Base-by-base conservation (phyloP, 352 stramenopile genomes). In the Phytophthora sojae region DNA sequence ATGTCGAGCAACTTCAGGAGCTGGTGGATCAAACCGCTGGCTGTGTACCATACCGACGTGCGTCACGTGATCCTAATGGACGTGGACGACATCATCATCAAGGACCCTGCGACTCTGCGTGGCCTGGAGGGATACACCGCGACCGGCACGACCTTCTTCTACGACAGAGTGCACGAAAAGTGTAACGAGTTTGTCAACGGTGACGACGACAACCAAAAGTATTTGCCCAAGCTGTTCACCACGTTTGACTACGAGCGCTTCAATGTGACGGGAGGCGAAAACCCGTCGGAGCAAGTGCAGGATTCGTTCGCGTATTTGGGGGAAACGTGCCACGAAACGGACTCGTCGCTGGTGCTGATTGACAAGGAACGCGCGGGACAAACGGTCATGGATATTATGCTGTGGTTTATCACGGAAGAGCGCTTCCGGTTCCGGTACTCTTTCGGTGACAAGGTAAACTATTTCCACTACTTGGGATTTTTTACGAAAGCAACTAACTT, bases 261-360 rank as follows among this genome's bases (percentile, higher is more conserved):
- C 35, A 69, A 71, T 3, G 53, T 87, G 23, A 62, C 57, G 0
- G 52, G 26, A 6, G 65, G 66, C 2, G 32, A 66, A 15, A 23
- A 73, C 23, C 68, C 70, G 15, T 77, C 81, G 0, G 6, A 55
- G 4, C 68, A 89, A 15, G 57, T 90, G 12, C 29, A 76, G 11
- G 42, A 70, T 0, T 89, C 80, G 14, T 80, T 85, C 21, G 71
- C 80, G 4, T 89, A 80, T 44, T 58, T 54, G 0, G 69, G 73
- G 0, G 29, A 73, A 45, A 90, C 77, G 2, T 85, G 76, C 45
- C 83, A 91, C 26, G 83, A 93, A 60, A 79, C 88, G 68, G 85
- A 91, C 55, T 91, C 81, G 17, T 91, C 81, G 8, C 79, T 93
- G 23, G 73, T 93, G 4, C 47, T 80, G 1, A 69, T 93, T 29